These are phyloP conservation scores for Penicillium sp. DNA, from an alignment of 2,329 filamentous ascomycete species.

Conservation along the genomic window DNA sequence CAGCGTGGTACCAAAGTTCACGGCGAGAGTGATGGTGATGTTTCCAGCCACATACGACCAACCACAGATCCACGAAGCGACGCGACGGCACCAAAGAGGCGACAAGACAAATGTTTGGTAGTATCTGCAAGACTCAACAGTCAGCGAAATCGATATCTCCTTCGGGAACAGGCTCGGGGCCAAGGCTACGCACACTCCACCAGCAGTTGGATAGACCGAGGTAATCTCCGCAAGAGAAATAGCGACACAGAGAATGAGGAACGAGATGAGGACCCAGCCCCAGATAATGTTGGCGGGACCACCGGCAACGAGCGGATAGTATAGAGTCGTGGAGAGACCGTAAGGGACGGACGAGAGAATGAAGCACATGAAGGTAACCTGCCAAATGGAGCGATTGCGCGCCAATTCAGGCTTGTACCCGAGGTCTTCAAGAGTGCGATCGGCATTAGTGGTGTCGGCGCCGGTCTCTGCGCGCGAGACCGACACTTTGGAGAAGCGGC, in stretches of 20 bases:
- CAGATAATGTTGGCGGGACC: conserved; percentile 68
- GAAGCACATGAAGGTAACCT: conserved; percentile 46
- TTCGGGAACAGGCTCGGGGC: not conserved
- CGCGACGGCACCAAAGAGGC: conserved; percentile 62
- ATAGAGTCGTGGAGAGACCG: conserved; percentile 66
- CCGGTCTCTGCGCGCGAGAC: conserved; percentile 16
- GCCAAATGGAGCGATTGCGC: conserved; percentile 53
- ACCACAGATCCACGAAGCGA: conserved; percentile 67
- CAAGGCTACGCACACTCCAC: conserved; percentile 51
- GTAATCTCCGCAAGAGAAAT: conserved; percentile 68
- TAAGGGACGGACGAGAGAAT: conserved; percentile 71
- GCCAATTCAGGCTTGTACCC: conserved; percentile 66
- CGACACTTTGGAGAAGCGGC: conserved; percentile 18
- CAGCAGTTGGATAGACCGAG: conserved; percentile 65
- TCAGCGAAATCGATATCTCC: not conserved
- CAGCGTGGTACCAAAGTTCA: conserved; percentile 66
- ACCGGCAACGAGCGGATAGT: conserved; percentile 66
- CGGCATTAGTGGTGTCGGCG: conserved; percentile 15
- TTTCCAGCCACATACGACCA: conserved; percentile 76
- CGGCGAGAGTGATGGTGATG: conserved; percentile 72
- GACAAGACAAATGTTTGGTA: conserved; percentile 68
- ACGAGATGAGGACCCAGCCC: conserved; percentile 65
- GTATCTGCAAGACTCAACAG: conserved; percentile 43
- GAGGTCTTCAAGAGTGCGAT: conserved; percentile 44
- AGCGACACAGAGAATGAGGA: conserved; percentile 63